Percentiles rank a stretch among this genome's conserved stretches.
Evolutionary conservation across 2,329 filamentous ascomycete genomes (phyloP).

Genomic region (Rugonectria rugulosa): DNA sequence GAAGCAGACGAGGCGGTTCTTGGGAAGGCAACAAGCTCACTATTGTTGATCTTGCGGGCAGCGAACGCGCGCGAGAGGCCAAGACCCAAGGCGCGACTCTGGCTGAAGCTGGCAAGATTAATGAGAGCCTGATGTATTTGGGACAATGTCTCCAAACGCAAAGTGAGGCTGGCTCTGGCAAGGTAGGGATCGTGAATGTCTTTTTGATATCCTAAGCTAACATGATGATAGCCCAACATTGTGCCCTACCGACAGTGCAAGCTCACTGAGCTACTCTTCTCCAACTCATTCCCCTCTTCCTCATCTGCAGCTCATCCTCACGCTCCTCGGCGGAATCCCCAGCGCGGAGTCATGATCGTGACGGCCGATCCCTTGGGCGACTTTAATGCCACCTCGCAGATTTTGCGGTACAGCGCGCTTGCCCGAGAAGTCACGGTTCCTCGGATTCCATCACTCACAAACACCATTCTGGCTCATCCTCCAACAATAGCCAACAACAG

Average conservation of each 20-base stretch:
- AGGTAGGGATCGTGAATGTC: slow-evolving; percentile 62
- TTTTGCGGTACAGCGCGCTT: slow-evolving; percentile 90
- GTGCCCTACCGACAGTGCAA: slow-evolving; percentile 87
- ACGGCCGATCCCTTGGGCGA: slow-evolving; percentile 93
- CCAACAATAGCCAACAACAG: slow-evolving; percentile 36
- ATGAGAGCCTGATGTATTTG: slow-evolving; percentile 97
- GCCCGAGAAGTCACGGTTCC: slow-evolving; percentile 93
- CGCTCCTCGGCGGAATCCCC: slow-evolving; percentile 67
- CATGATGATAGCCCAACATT: slow-evolving; percentile 66
- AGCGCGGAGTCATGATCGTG: slow-evolving; percentile 94
- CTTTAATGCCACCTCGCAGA: slow-evolving; percentile 96
- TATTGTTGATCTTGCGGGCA: slow-evolving; percentile 91
- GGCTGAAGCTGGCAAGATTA: slow-evolving; percentile 97
- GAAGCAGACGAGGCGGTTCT: slow-evolving; percentile 53
- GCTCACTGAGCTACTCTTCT: slow-evolving; percentile 83
- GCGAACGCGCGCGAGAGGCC: slow-evolving; percentile 89
- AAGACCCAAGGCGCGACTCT: slow-evolving; percentile 94
- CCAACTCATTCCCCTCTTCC: slow-evolving; percentile 81
- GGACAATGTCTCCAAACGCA: slow-evolving; percentile 98
- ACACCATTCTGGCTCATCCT: slow-evolving; percentile 65
- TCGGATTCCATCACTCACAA: slow-evolving; percentile 82
- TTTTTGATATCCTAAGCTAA: slow-evolving; percentile 17
- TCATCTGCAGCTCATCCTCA: slow-evolving; percentile 50
- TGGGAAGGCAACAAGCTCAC: slow-evolving; percentile 85
- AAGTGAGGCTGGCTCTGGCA: slow-evolving; percentile 77